Evolutionary conservation across 2,329 filamentous ascomycete genomes (phyloP).

Genomic region (Geosmithia putterillii): DNA sequence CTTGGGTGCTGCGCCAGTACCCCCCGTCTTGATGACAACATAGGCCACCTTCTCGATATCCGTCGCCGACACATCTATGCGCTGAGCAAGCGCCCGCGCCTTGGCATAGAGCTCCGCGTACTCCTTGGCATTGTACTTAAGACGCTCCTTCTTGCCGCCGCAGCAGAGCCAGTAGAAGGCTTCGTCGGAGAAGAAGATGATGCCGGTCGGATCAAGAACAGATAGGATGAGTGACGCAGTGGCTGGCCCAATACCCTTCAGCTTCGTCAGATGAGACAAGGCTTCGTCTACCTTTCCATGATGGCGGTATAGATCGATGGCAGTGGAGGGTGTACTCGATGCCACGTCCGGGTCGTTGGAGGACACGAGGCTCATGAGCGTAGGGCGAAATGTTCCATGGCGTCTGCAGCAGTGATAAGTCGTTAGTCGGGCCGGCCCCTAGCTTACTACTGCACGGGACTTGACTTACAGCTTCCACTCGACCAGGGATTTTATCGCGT

Average conservation of each 20-base stretch:
- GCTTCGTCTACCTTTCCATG: conserved; percentile 27
- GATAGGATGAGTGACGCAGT: conserved; percentile 65
- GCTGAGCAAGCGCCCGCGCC: conserved; percentile 27
- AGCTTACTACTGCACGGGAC: too few relatives aligned
- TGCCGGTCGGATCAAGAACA: conserved; percentile 42
- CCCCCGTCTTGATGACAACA: conserved; percentile 42
- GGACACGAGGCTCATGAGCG: conserved; percentile 45
- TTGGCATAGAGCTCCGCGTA: conserved; percentile 43
- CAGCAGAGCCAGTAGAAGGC: conserved; percentile 60
- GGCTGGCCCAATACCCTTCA: conserved; percentile 70
- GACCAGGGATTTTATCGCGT: conserved; percentile 48
- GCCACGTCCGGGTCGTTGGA: conserved; percentile 44
- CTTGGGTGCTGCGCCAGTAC: not conserved
- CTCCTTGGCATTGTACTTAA: conserved; percentile 61
- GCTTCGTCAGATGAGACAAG: conserved; percentile 39
- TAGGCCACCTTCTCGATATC: conserved; percentile 62
- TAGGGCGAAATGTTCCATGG: conserved; percentile 51
- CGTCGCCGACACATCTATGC: conserved; percentile 42
- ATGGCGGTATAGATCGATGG: conserved; percentile 32
- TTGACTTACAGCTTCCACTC: conserved; percentile 58
- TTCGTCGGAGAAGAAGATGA: conserved; percentile 74
- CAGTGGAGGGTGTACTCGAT: conserved; percentile 34
- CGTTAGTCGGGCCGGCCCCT: too few relatives aligned
- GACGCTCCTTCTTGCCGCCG: conserved; percentile 31
- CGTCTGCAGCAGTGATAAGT: conserved; percentile 21